Conservation (phyloP, 2,329 filamentous ascomycete genomes). For the Epichloe scottii region DNA sequence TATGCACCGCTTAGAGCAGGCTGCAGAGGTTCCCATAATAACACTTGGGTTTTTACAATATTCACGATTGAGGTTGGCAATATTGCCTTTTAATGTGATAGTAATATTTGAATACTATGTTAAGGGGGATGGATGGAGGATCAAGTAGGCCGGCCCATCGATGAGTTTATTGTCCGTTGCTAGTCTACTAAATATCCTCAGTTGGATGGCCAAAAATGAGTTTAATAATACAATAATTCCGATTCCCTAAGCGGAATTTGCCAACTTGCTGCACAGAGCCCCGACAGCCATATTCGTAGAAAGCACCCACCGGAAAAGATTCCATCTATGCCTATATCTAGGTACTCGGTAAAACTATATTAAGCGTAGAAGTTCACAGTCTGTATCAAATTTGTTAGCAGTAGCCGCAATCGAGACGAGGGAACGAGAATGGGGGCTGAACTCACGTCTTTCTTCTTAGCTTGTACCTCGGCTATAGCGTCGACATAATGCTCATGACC, state of each 20-base stretch:
- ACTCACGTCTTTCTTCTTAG: constrained; percentile 81
- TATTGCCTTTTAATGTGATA: no score
- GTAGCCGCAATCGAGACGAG: background rate
- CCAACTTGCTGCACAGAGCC: background rate
- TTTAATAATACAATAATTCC: background rate
- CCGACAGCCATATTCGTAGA: background rate
- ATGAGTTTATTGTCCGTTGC: background rate
- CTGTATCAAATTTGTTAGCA: constrained; percentile 16
- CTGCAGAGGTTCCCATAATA: no score
- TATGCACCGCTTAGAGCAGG: no score
- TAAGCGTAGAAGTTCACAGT: constrained; percentile 47
- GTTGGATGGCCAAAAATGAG: background rate
- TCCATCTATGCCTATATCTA: background rate
- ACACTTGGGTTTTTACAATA: no score
- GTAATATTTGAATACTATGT: no score
- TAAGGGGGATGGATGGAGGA: no score
- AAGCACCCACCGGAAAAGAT: background rate
- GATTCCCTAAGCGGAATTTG: background rate
- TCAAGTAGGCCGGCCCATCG: background rate
- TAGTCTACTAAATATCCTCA: background rate
- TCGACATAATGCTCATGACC: constrained; percentile 98
- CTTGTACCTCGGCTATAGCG: constrained; percentile 90
- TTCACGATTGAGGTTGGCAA: no score
- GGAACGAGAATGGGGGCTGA: background rate
- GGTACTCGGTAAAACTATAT: background rate